Base-by-base conservation (phyloP, 2,329 filamentous ascomycete species). In the Xylaria hypoxylon region DNA sequence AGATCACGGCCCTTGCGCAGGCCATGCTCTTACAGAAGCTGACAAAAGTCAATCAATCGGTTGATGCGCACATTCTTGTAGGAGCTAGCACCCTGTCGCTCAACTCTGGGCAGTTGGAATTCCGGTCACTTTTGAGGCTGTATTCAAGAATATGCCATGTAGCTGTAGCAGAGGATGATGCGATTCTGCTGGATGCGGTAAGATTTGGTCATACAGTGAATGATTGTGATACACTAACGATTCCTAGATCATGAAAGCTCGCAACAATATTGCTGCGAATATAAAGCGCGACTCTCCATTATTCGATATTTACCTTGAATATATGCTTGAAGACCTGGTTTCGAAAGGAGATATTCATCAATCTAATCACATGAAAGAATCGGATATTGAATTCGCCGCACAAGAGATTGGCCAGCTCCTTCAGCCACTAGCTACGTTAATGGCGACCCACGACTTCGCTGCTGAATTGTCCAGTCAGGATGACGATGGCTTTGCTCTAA, bases 11-110 rank as follows among this genome's bases (percentile, higher is more conserved):
- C 5, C 83, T 99, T 59, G 95, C 94, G 2, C 92, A 97, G 73
- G 96, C 94, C 0, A 97, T 99, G 90, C 87, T 99, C 26, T 81
- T 97, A n/a, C 96, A 99, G 76, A 98, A 99, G 79, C 87, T 98
- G 64, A 90, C 91, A 67, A 95, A 96, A 79, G 89, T 97, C 62
- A 96, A 89, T 74, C 85, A 87, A 65, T 82, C 86, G 4, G 92
- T 97, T 2, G 94, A 98, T 81, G 89, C 91, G 33, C 90, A 91
- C 62, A 96, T 99, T 66, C 90, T 98, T 61, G 89, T 88, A 17
- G 94, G 96, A 67, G 90, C 93, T 6, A 93, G 94, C 8, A 84
- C 88, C 5, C 82, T 99, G 62, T 91, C 94, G 35, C 82, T 96
- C 4, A 89, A 87, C 72, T 93, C 92, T 62, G 92, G 92, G 10